phyloP scores from a whole-genome alignment of 306 rosid genomes.

The Myrica gale region DNA sequence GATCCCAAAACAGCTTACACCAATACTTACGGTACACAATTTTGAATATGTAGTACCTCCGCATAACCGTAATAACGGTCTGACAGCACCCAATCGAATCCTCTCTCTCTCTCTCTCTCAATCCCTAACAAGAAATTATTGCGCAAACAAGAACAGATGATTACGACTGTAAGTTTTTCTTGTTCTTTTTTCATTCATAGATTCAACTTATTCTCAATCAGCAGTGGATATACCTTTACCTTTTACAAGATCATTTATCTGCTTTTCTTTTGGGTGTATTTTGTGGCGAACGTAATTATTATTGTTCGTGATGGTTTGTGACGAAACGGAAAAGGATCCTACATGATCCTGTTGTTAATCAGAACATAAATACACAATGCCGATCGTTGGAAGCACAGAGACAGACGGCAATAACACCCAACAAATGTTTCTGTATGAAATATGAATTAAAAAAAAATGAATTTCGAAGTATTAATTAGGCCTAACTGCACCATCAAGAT shows the following conservation, averaged over 20 bases:
- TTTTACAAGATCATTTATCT: background rate
- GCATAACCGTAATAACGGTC: conserved; percentile 30
- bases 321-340: background rate
- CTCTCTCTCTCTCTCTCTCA: conserved; percentile 14
- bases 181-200: background rate
- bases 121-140: background rate
- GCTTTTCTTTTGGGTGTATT: background rate
- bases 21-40: too few relatives aligned
- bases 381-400: too few relatives aligned
- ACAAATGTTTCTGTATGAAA: too few relatives aligned
- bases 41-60: background rate
- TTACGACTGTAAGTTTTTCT: conserved; percentile 8
- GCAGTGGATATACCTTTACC: background rate
- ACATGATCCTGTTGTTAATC: background rate
- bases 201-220: background rate
- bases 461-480: too few relatives aligned
- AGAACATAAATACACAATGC: too few relatives aligned
- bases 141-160: conserved; percentile 3
- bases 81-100: conserved; percentile 10
- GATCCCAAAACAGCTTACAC: too few relatives aligned
- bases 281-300: background rate
- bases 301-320: too few relatives aligned
- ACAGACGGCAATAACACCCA: too few relatives aligned
- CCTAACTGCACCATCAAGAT: too few relatives aligned
- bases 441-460: too few relatives aligned